Evolutionary conservation across 2,329 filamentous ascomycete species (phyloP).

Genomic region (Trichoderma cornu-damae): DNA sequence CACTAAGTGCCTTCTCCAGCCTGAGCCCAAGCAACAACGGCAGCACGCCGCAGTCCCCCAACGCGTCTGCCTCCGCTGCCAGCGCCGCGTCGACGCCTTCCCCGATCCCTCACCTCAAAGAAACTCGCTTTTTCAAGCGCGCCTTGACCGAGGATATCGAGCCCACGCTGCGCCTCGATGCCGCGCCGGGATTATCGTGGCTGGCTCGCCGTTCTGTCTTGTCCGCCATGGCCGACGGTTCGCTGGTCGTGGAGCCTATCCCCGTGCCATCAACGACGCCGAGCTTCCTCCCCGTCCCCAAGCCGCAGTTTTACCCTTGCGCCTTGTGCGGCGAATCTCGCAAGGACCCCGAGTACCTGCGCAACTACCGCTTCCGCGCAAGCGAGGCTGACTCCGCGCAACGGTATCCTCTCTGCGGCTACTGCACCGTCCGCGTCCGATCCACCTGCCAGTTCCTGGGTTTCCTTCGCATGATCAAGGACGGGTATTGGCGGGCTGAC

Average conservation of each 20-base stretch:
- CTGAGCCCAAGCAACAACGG: conserved; percentile 47
- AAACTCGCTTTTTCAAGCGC: conserved; percentile 91
- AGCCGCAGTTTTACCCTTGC: conserved; percentile 62
- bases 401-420: conserved; percentile 82
- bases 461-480: conserved; percentile 84
- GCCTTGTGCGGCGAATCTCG: conserved; percentile 83
- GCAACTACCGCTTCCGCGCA: conserved; percentile 83
- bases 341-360: conserved; percentile 63
- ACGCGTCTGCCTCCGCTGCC: conserved; percentile 48
- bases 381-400: conserved; percentile 83
- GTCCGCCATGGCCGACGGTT: conserved; percentile 76
- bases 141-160: conserved; percentile 87
- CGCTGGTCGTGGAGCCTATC: conserved; percentile 83
- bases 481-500: conserved; percentile 84
- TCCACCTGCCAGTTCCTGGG: conserved; percentile 90
- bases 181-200: conserved; percentile 88
- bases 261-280: conserved; percentile 46
- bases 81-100: conserved; percentile 41
- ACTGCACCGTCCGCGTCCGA: conserved; percentile 77
- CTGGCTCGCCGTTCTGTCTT: conserved; percentile 81
- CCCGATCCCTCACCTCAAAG: conserved; percentile 64
- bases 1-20: conserved; percentile 45
- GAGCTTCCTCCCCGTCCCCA: conserved; percentile 45
- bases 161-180: conserved; percentile 83
- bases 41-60: conserved; percentile 55